Evolutionary conservation across 805 yeast genomes (phyloP).

Genomic region (Barnettozyma botsteinii): DNA sequence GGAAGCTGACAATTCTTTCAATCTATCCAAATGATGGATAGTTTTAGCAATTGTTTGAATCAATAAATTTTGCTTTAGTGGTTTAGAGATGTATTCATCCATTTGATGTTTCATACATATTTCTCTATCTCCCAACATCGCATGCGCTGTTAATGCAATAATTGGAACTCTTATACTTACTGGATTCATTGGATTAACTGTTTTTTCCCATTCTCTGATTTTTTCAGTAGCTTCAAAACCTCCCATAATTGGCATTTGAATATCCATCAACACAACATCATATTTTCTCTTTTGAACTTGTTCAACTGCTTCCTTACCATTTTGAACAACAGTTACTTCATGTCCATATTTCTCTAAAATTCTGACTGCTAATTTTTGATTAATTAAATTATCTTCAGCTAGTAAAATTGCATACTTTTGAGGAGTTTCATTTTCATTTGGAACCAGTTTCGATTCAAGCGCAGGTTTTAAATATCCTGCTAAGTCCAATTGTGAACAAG

Average conservation of each 20-base stretch:
- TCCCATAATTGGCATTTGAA: slow-evolving; percentile 94
- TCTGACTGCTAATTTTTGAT: slow-evolving; percentile 81
- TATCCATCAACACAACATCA: slow-evolving; percentile 88
- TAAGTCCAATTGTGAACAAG: slow-evolving; percentile 74
- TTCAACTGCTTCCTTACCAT: slow-evolving; percentile 77
- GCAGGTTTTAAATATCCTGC: slow-evolving; percentile 85
- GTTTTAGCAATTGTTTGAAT: slow-evolving; percentile 84
- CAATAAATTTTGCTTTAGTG: slow-evolving; percentile 74
- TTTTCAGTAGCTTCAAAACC: slow-evolving; percentile 88
- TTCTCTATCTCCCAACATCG: slow-evolving; percentile 90
- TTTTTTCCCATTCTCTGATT: slow-evolving; percentile 84
- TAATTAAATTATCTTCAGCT: slow-evolving; percentile 84
- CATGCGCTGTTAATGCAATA: slow-evolving; percentile 88
- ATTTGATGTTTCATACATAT: slow-evolving; percentile 81
- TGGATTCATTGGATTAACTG: slow-evolving; percentile 63
- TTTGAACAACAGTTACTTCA: slow-evolving; percentile 76
- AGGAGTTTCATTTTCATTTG: slow-evolving; percentile 74
- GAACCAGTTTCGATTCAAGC: slow-evolving; percentile 73
- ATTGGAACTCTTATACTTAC: slow-evolving; percentile 76
- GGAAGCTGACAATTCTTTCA: slow-evolving; percentile 37
- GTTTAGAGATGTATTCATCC: slow-evolving; percentile 89
- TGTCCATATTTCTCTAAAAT: slow-evolving; percentile 85
- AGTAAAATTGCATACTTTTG: slow-evolving; percentile 66
- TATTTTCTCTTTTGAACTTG: slow-evolving; percentile 62
- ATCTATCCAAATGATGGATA: slow-evolving; percentile 61